Conservation (phyloP, 1,284 basidiomycete genomes). For the Trichosporon inkin region DNA sequence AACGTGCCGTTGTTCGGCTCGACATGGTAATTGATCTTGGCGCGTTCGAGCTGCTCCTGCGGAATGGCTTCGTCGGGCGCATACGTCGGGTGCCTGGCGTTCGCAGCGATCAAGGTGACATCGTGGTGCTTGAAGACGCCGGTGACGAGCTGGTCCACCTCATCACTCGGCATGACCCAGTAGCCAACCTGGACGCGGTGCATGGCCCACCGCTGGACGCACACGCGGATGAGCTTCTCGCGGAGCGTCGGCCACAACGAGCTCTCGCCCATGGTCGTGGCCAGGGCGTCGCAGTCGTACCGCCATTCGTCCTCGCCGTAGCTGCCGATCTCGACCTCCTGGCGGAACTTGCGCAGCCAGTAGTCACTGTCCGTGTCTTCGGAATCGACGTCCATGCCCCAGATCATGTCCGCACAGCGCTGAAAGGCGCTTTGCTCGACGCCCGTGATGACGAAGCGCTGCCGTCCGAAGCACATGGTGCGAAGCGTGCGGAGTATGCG, state of each 20-base stretch:
- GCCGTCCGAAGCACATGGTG: background rate
- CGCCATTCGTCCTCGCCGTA: constrained; percentile 13
- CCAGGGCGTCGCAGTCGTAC: constrained; percentile 1
- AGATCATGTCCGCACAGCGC: background rate
- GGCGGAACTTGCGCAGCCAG: constrained; percentile 2
- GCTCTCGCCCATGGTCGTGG: background rate
- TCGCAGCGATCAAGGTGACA: background rate
- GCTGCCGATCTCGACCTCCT: constrained; percentile 11
- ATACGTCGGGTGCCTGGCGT: background rate
- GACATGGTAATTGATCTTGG: background rate
- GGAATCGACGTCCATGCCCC: constrained; percentile 10
- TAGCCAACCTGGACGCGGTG: constrained; percentile 28
- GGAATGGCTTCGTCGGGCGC: background rate
- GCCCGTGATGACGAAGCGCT: background rate
- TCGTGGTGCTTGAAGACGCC: constrained; percentile 9
- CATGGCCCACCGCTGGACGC: constrained; percentile 25
- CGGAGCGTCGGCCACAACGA: constrained; percentile 14
- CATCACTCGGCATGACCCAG: constrained; percentile 37
- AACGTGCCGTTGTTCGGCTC: background rate
- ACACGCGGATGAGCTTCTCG: constrained; percentile 16
- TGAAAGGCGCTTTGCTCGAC: background rate
- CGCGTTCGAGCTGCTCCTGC: background rate
- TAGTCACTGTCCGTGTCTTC: background rate
- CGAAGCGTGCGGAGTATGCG: background rate
- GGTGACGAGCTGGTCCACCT: constrained; percentile 23